Conservation (phyloP, 2,329 filamentous ascomycete species). For the Cryoendolithus antarcticus region DNA sequence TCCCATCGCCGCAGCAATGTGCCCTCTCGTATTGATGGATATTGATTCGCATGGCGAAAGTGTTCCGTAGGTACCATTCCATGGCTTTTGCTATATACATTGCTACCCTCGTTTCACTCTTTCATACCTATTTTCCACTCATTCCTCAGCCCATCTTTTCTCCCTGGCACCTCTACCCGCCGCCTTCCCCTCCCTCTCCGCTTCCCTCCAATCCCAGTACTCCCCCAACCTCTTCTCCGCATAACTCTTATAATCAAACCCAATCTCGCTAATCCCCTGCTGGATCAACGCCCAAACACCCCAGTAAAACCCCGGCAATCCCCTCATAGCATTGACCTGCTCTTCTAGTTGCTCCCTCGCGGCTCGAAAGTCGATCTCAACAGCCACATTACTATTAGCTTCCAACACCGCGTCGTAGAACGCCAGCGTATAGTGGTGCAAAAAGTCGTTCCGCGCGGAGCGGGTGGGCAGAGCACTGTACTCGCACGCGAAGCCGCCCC, state of each 20-base stretch:
- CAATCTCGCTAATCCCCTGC: constrained; percentile 83
- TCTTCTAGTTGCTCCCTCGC: constrained; percentile 58
- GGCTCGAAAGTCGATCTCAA: constrained; percentile 37
- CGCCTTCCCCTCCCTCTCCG: constrained; percentile 50
- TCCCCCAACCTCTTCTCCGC: constrained; percentile 77
- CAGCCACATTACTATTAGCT: constrained; percentile 39
- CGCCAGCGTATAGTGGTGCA: constrained; percentile 67
- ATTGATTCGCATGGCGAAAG: too few relatives aligned
- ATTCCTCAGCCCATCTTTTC: constrained; percentile 60
- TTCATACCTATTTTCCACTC: neutral
- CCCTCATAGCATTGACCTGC: constrained; percentile 79
- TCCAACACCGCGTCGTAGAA: constrained; percentile 40
- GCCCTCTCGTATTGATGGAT: too few relatives aligned
- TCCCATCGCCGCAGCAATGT: too few relatives aligned
- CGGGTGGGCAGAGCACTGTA: constrained; percentile 69
- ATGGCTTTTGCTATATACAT: too few relatives aligned
- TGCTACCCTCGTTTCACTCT: too few relatives aligned
- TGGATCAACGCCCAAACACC: constrained; percentile 95
- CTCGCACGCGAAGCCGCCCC: constrained; percentile 95
- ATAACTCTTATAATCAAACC: constrained; percentile 92
- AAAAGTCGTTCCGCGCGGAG: constrained; percentile 64
- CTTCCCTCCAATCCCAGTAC: constrained; percentile 78
- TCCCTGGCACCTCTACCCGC: constrained; percentile 63
- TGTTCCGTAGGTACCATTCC: too few relatives aligned
- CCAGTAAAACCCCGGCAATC: constrained; percentile 80